Evolutionary conservation across 2,329 filamentous ascomycete genomes (phyloP), one percentile per base, ranked within the genome.

Genomic region (Mycosphaerella sp.): DNA sequence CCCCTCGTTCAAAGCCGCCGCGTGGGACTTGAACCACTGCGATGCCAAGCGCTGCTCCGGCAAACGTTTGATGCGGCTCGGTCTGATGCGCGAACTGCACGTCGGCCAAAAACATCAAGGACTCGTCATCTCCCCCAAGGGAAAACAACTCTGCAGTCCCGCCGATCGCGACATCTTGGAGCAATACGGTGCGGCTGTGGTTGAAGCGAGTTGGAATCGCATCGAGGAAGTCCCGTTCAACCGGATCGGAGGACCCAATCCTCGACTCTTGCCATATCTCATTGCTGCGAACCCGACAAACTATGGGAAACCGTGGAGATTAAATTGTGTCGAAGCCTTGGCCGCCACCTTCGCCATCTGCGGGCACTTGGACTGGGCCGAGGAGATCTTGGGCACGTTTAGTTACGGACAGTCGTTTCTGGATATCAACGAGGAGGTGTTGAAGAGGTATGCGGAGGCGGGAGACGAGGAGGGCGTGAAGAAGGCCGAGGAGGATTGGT

Each of bases 11-110:
- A 95, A 95, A 74, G 92, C 93, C 46, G 93, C 92, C 55, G 96
- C 92, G 71, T 98, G 93, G 93, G 93, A 98, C 68, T 79, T 98
- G 34, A 92, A 91, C 58, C 93, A 98, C 75, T 98, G 93, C 76
- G 93, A 98, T 68, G 89, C 92, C 7, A 97, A 96, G 72, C 80
- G 92, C 64, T 98, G 93, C 74, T 96, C 91, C 0, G 93, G 93
- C 32, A 98, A 98, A 76, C 85, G 89, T 59, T 80, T 98, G 34
- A 95, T 98, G 81, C 85, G 86, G 60, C 81, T 95, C 52, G 92
- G 92, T 2, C 77, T 96, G 66, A 96, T 98, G 89, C 86, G 93
- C 62, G 88, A 95, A 67, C 80, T 98, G 51, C 84, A 92, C 66
- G 79, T 97, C 53, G 93, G 93, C 50, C 91, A 97, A 73, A 91